Evolutionary conservation across 2,329 filamentous ascomycete species (phyloP), one percentile per base, ranked within the genome.

Genomic region (Grosmannia serpens): DNA sequence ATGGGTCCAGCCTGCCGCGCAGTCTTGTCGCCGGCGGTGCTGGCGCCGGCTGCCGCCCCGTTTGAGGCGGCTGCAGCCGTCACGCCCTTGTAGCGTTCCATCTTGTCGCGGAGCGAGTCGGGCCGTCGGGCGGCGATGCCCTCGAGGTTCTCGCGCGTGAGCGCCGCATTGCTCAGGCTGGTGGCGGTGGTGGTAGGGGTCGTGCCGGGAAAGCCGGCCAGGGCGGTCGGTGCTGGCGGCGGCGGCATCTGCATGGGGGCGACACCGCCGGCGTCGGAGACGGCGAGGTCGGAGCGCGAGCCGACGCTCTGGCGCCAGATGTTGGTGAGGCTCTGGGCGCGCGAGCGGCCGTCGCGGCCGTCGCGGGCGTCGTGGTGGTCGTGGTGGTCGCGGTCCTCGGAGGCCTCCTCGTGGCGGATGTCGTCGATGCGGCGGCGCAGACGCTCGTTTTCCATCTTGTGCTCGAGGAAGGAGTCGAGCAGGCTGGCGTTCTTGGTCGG

Each of bases 401-500:
- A 56, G 59, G 86, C 84, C 70, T 96, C 92, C 70, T 96, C 92
- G 61, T 82, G 81, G 64, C 88, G 89, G 58, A 96, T 76, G 71
- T 95, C 90, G 22, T 87, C 85, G 62, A 97, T 95, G 50, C 89
- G 84, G 65, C 89, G 87, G 66, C 84, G 85, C 54, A 97, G 73
- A 5, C 91, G 83, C 74, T 96, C 91, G 67, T 96, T 96, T 70
- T 96, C 92, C 58, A 96, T 92, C 72, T 96, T 96, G 74, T 96
- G 91, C 70, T 97, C 92, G 31, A 97, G 77, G 67, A 96, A 96
- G 0, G 91, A 95, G 72, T 97, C 91, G 24, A 96, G 78, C 13
- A 96, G 78, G 4, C 82, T 83, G 1, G 90, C 86, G 68, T 92
- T 95, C 73, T 88, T 91, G 33, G 88, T 95, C 6, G 90, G 91